Percentiles rank a stretch among this genome's conserved stretches.
Conservation (phyloP, 2,329 filamentous ascomycete genomes). For the Tolypocladium cylindrosporum region DNA sequence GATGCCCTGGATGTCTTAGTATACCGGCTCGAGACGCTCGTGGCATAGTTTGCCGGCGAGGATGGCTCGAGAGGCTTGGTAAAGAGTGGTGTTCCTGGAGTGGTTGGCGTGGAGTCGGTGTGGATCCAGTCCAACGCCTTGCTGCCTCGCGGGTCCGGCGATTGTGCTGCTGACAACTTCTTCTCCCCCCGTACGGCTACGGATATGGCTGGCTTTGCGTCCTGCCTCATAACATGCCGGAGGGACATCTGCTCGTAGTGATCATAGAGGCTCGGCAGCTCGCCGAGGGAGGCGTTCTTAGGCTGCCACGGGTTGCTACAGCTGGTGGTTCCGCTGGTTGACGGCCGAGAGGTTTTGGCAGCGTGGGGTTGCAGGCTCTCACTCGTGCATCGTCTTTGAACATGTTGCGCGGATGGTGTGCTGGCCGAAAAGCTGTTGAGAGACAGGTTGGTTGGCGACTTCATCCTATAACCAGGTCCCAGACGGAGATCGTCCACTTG, state of each 20-base stretch:
- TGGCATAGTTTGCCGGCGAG: constrained; percentile 28
- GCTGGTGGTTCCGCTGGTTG: constrained; percentile 14
- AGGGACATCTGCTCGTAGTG: constrained; percentile 50
- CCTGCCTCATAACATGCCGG: constrained; percentile 26
- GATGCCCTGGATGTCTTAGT: constrained; percentile 45
- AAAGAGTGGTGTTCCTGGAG: constrained; percentile 8
- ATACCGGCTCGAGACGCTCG: constrained; percentile 45
- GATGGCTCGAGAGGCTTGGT: constrained; percentile 16
- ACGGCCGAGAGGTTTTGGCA: constrained; percentile 12
- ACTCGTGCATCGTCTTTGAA: constrained; percentile 15
- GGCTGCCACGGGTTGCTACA: constrained; percentile 13
- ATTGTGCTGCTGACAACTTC: not conserved
- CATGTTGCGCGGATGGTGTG: constrained; percentile 12
- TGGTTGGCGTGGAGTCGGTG: constrained; percentile 7
- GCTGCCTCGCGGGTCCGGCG: constrained; percentile 2
- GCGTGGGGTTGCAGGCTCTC: not conserved
- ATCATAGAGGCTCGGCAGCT: constrained; percentile 42
- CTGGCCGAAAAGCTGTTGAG: constrained; percentile 21
- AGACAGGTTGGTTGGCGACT: constrained; percentile 30
- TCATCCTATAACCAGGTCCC: constrained; percentile 25
- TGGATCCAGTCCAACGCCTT: constrained; percentile 6
- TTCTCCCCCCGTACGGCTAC: not conserved
- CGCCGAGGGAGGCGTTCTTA: constrained; percentile 18
- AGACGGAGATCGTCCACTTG: constrained; percentile 14
- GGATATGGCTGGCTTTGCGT: constrained; percentile 5